Conservation (phyloP, 352 stramenopile species). For the Phytophthora tentaculata region DNA sequence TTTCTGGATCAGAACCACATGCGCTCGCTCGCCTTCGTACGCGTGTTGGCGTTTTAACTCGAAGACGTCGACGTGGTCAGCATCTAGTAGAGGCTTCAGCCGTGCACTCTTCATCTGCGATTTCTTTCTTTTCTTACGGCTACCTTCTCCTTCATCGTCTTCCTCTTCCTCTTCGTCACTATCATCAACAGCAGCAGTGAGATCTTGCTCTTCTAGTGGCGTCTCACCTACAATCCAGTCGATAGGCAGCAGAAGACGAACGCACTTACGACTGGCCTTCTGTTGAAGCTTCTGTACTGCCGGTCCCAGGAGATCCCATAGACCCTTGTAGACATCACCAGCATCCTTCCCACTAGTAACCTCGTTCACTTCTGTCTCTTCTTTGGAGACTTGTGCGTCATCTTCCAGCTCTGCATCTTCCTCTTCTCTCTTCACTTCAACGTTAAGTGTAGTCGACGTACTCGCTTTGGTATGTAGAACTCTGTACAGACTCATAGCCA, state of each 20-base stretch:
- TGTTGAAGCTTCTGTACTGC: constrained; percentile 63
- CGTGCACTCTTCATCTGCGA: constrained; percentile 20
- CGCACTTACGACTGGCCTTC: constrained; percentile 68
- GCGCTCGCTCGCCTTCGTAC: constrained; percentile 55
- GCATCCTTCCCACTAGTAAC: neutral
- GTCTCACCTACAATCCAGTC: constrained; percentile 68
- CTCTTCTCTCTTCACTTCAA: constrained; percentile 1
- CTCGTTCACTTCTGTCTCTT: constrained; percentile 6
- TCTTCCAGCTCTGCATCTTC: constrained; percentile 21
- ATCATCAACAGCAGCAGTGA: constrained; percentile 24
- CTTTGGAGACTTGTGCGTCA: constrained; percentile 2
- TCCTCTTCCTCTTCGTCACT: constrained; percentile 52
- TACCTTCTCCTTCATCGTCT: constrained; percentile 47
- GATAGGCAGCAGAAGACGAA: constrained; percentile 60
- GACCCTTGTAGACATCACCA: neutral
- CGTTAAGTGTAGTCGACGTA: neutral
- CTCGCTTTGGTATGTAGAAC: constrained; percentile 43
- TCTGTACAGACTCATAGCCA: constrained; percentile 63
- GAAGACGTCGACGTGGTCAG: constrained; percentile 39
- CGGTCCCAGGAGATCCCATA: constrained; percentile 46
- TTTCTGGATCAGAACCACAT: constrained; percentile 32
- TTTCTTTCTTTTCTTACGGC: constrained; percentile 34
- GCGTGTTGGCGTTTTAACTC: constrained; percentile 24
- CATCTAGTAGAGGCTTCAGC: constrained; percentile 38
- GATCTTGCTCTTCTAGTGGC: constrained; percentile 51